These are phyloP conservation scores for Neoarthrinium moseri DNA, from an alignment of 2,329 filamentous ascomycete species.

Conservation along the genomic window DNA sequence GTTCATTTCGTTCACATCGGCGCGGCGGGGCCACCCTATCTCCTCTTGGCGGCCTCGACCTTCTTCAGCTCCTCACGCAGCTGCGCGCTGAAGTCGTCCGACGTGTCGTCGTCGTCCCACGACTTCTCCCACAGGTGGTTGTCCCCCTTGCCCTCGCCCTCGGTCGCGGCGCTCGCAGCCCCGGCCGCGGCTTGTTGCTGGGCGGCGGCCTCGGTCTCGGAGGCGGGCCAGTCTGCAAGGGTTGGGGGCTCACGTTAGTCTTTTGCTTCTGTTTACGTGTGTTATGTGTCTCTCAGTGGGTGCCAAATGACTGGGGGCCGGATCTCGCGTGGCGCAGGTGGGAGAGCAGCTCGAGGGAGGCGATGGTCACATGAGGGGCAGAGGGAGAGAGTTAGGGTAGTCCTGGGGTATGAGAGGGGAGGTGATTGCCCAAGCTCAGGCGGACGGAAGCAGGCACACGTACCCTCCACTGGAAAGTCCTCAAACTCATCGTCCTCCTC, in stretches of 20 bases:
- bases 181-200: conserved; percentile 12
- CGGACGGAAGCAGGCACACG: conserved; percentile 16
- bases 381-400: background rate
- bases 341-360: background rate
- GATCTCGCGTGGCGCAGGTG: background rate
- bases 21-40: background rate
- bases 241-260: conserved; percentile 9
- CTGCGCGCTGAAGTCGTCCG: conserved; percentile 93
- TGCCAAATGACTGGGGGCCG: too few species aligned
- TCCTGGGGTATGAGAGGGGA: background rate
- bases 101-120: conserved; percentile 98
- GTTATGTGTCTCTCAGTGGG: too few species aligned
- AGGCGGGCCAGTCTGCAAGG: conserved; percentile 79
- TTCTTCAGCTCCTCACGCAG: conserved; percentile 95
- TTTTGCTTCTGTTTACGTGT: background rate
- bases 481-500: conserved; percentile 99
- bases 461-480: conserved; percentile 96
- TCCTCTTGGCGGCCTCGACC: conserved; percentile 73
- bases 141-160: conserved; percentile 63
- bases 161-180: conserved; percentile 11
- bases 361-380: background rate
- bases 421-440: background rate
- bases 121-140: conserved; percentile 97
- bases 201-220: conserved; percentile 75
- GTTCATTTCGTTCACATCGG: background rate